A percentile compares a stretch with the other conserved stretches of the same genome.
These are phyloP conservation scores for Penicillium steckii DNA, from an alignment of 495 filamentous ascomycete species.

Conservation along the genomic window DNA sequence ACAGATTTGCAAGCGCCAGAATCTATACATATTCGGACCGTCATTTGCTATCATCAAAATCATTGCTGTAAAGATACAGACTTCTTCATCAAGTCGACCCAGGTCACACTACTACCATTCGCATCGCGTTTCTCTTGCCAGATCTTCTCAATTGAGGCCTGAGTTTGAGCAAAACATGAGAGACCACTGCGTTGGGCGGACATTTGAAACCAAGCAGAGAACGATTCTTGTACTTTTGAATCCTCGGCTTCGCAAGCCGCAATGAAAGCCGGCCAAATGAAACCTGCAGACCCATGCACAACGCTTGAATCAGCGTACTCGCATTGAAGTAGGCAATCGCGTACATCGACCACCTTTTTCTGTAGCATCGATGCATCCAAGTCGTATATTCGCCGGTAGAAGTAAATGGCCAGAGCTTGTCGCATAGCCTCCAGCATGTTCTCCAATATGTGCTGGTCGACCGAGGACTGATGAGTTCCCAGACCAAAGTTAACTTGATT, in stretches of 20 bases:
- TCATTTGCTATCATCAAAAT: background rate
- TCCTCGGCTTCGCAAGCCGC: slow-evolving; percentile 29
- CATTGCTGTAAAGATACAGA: slow-evolving; percentile 3
- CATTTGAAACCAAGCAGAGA: slow-evolving; percentile 24
- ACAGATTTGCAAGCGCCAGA: background rate
- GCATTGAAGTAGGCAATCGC: slow-evolving; percentile 19
- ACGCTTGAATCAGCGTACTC: slow-evolving; percentile 17
- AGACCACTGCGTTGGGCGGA: slow-evolving; percentile 19
- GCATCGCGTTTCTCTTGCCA: slow-evolving; percentile 15
- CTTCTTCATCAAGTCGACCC: slow-evolving; percentile 21
- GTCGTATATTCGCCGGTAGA: slow-evolving; percentile 31
- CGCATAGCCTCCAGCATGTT: slow-evolving; percentile 26
- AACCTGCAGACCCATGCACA: slow-evolving; percentile 19
- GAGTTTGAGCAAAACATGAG: slow-evolving; percentile 13
- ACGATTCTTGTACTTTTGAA: slow-evolving; percentile 18
- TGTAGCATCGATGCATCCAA: slow-evolving; percentile 23
- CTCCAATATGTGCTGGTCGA: slow-evolving; percentile 10
- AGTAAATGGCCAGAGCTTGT: slow-evolving; percentile 26
- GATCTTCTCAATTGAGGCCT: slow-evolving; percentile 12
- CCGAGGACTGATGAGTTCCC: slow-evolving; percentile 10
- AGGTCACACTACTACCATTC: slow-evolving; percentile 15
- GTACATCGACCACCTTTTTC: slow-evolving; percentile 18
- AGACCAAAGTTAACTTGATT: slow-evolving; percentile 1
- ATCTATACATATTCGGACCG: background rate
- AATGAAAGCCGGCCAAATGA: slow-evolving; percentile 31